Evolutionary conservation across 345 rosid genomes (phyloP).

Genomic region (Eucalyptus caleyi): DNA sequence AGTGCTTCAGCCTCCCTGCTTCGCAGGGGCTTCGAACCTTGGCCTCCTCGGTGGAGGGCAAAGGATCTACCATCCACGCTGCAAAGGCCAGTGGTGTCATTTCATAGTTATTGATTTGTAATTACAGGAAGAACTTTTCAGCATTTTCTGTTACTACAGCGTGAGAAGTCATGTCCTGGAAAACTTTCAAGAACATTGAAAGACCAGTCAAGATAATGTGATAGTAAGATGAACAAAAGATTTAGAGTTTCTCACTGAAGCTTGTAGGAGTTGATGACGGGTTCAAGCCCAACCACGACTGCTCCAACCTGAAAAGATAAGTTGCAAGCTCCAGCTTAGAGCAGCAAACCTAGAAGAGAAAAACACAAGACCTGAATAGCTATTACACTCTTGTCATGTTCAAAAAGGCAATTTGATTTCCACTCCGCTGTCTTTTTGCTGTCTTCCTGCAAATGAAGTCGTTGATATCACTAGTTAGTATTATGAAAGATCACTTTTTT

Average conservation of each 20-base stretch:
- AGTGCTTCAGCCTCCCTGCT: too few species aligned
- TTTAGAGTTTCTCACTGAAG: conserved; percentile 58
- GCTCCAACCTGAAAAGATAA: conserved; percentile 68
- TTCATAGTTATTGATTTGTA: not conserved
- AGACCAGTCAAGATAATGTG: not conserved
- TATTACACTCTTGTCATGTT: conserved; percentile 72
- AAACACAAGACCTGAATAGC: not conserved
- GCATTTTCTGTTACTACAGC: not conserved
- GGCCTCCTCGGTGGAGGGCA: too few species aligned
- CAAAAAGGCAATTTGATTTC: conserved; percentile 48
- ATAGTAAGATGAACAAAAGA: not conserved
- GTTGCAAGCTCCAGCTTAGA: not conserved
- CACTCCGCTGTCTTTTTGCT: conserved; percentile 47
- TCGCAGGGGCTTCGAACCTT: too few species aligned
- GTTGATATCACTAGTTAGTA: not conserved
- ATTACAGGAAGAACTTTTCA: not conserved
- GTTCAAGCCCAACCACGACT: conserved; percentile 85
- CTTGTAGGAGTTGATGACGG: conserved; percentile 75
- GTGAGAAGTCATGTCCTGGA: not conserved
- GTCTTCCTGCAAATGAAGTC: conserved; percentile 55
- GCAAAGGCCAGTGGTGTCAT: too few species aligned
- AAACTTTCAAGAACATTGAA: not conserved
- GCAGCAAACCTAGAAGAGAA: not conserved
- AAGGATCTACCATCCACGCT: too few species aligned
- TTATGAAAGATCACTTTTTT: not conserved